These are phyloP conservation scores for Malus asiatica DNA, from an alignment of 306 rosid genomes.

Conservation along the genomic window DNA sequence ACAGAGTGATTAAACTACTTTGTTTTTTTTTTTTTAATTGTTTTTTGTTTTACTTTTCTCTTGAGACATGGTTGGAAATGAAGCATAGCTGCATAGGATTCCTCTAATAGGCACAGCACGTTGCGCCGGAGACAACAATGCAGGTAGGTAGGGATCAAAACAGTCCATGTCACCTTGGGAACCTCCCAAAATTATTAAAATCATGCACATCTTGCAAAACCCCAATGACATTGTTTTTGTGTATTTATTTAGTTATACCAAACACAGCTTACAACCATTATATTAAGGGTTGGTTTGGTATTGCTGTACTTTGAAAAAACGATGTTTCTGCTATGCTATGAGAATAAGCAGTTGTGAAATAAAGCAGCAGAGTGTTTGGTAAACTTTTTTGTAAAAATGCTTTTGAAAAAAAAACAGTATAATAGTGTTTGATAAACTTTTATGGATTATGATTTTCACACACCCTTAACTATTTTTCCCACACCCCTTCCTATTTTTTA, in stretches of 20 bases:
- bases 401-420: too few relatives aligned
- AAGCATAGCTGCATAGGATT: conserved; percentile 33
- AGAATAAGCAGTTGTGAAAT: too few relatives aligned
- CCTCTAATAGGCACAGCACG: conserved; percentile 25
- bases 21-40: too few relatives aligned
- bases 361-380: too few relatives aligned
- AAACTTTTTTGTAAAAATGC: too few relatives aligned
- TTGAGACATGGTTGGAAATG: conserved; percentile 6
- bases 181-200: conserved; percentile 8
- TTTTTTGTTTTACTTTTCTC: not conserved
- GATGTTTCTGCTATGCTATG: too few relatives aligned
- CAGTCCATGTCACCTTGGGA: conserved; percentile 8
- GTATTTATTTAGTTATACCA: not conserved
- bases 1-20: not conserved
- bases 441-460: too few relatives aligned
- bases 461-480: too few relatives aligned
- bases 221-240: not conserved
- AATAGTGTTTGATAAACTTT: too few relatives aligned
- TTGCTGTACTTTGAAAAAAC: too few relatives aligned
- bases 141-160: conserved; percentile 31
- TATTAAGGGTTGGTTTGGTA: too few relatives aligned
- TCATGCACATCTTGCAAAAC: conserved; percentile 21
- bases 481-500: too few relatives aligned
- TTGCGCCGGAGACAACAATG: conserved; percentile 18
- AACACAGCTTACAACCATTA: not conserved